A percentile compares a stretch with the other conserved stretches of the same genome.
Conservation (phyloP, 768 basidiomycete genomes). For the Lactifluus subvellereus region DNA sequence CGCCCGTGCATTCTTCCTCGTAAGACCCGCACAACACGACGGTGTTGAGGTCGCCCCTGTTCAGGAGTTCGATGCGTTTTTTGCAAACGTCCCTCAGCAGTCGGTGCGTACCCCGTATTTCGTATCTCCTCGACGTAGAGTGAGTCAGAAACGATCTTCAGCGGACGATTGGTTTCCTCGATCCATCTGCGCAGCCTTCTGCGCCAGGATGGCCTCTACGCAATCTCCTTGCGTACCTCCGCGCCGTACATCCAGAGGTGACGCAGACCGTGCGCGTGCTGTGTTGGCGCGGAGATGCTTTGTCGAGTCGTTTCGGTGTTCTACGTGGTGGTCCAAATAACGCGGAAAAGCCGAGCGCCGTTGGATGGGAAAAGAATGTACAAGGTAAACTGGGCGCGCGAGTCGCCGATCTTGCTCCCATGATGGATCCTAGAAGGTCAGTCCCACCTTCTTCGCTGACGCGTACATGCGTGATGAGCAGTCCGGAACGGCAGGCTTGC, state of each 20-base stretch:
- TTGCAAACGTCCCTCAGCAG: slow-evolving; percentile 38
- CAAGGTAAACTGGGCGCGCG: slow-evolving; percentile 84
- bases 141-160: slow-evolving; percentile 9
- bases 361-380: slow-evolving; percentile 95
- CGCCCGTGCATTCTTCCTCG: slow-evolving; percentile 55
- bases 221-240: slow-evolving; percentile 82
- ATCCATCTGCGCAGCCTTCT: slow-evolving; percentile 67
- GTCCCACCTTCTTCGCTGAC: slow-evolving; percentile 12
- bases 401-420: slow-evolving; percentile 84
- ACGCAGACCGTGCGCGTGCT: slow-evolving; percentile 55
- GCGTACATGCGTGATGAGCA: not conserved
- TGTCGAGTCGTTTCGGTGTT: slow-evolving; percentile 62
- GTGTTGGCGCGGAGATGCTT: slow-evolving; percentile 61
- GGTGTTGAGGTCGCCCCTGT: slow-evolving; percentile 44
- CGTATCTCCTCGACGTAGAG: not conserved
- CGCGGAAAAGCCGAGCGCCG: slow-evolving; percentile 50
- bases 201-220: slow-evolving; percentile 84
- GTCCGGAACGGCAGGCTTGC: slow-evolving; percentile 54
- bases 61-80: slow-evolving; percentile 55
- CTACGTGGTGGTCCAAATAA: slow-evolving; percentile 34
- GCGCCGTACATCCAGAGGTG: slow-evolving; percentile 47
- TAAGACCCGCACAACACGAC: slow-evolving; percentile 36
- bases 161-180: slow-evolving; percentile 37
- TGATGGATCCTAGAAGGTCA: slow-evolving; percentile 90
- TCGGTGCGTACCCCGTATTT: slow-evolving; percentile 36